A percentile compares a stretch with the other conserved stretches of the same genome.
Evolutionary conservation across 345 rosid genomes (phyloP).

Genomic region (Stellera chamaejasme): DNA sequence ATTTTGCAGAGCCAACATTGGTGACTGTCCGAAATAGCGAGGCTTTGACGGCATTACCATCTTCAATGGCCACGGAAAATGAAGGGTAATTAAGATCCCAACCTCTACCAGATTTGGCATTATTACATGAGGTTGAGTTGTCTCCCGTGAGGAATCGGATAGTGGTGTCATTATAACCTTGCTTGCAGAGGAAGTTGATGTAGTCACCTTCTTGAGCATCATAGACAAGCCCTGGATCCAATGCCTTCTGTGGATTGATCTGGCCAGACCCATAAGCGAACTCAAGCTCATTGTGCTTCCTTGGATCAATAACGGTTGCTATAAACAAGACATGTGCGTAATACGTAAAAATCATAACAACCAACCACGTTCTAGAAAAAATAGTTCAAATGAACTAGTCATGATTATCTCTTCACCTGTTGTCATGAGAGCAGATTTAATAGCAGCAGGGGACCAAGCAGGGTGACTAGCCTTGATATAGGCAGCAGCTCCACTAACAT

Average conservation of each 20-base stretch:
- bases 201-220: slow-evolving; percentile 26
- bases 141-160: slow-evolving; percentile 24
- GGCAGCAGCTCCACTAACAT: slow-evolving; percentile 12
- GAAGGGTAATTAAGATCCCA: slow-evolving; percentile 53
- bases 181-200: slow-evolving; percentile 17
- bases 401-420: slow-evolving; percentile 11
- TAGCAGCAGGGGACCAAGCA: slow-evolving; percentile 13
- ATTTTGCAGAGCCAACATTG: slow-evolving; percentile 38
- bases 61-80: slow-evolving; percentile 18
- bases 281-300: slow-evolving; percentile 21
- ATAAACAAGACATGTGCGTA: too few relatives aligned
- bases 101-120: slow-evolving; percentile 10
- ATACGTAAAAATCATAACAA: too few relatives aligned
- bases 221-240: slow-evolving; percentile 32
- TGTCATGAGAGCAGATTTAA: slow-evolving; percentile 13
- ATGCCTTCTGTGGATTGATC: slow-evolving; percentile 40
- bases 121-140: slow-evolving; percentile 21
- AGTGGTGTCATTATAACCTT: neutral
- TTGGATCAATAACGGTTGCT: slow-evolving; percentile 20
- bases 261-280: slow-evolving; percentile 51
- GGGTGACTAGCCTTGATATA: slow-evolving; percentile 15
- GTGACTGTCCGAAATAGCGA: slow-evolving; percentile 42
- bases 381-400: too few relatives aligned
- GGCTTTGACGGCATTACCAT: slow-evolving; percentile 13
- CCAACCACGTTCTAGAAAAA: too few relatives aligned